phyloP scores from a whole-genome alignment of 202 grass and related monocot species.

The Setaria italica region DNA sequence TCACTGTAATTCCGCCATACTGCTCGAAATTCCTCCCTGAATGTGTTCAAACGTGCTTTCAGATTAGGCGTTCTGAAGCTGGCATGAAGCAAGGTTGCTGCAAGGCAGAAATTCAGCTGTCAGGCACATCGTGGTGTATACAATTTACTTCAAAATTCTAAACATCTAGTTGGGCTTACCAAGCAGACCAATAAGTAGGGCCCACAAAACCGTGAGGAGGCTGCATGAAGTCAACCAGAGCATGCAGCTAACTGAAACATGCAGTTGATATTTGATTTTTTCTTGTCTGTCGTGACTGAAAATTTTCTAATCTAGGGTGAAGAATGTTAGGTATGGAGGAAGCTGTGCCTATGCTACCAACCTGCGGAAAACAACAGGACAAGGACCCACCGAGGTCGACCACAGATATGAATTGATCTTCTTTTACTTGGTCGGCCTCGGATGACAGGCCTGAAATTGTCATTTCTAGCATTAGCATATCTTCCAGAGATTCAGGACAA shows the following conservation, averaged over 20 bases:
- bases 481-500: background rate
- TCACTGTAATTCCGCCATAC: conserved; percentile 84
- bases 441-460: conserved; percentile 63
- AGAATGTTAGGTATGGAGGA: background rate
- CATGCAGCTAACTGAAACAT: conserved; percentile 65
- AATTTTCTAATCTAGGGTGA: background rate
- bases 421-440: conserved; percentile 76
- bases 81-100: conserved; percentile 83
- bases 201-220: conserved; percentile 66
- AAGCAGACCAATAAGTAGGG: conserved; percentile 63
- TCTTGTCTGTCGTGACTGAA: background rate
- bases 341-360: conserved; percentile 32
- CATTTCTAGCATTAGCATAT: background rate
- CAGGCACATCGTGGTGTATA: background rate
- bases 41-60: conserved; percentile 93
- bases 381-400: conserved; percentile 80
- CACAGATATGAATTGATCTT: conserved; percentile 93
- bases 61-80: conserved; percentile 88
- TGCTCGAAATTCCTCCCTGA: conserved; percentile 86
- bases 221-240: conserved; percentile 68
- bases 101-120: conserved; percentile 14
- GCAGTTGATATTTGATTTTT: background rate
- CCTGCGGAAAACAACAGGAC: conserved; percentile 82
- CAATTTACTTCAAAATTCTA: background rate
- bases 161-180: conserved; percentile 38